phyloP scores from a whole-genome alignment of 2,329 filamentous ascomycete genomes.

The Fusarium nematophilum region DNA sequence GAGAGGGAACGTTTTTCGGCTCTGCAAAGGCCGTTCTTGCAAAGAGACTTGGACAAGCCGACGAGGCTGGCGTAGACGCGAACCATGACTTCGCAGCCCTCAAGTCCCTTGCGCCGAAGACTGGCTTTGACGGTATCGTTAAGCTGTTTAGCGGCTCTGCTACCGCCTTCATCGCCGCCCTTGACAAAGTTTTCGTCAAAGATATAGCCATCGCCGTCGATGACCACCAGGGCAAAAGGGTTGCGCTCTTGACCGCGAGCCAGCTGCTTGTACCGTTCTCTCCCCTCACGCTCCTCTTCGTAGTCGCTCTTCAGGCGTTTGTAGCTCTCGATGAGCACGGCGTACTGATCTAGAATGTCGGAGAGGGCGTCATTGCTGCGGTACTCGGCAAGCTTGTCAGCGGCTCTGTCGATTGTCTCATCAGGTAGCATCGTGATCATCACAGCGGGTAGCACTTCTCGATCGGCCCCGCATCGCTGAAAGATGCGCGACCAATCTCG shows the following conservation, averaged over 20 bases:
- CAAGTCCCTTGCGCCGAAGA: constrained; percentile 59
- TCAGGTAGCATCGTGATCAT: constrained; percentile 40
- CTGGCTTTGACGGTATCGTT: constrained; percentile 62
- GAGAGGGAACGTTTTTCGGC: constrained; percentile 66
- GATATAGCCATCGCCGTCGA: constrained; percentile 71
- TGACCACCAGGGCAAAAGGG: constrained; percentile 69
- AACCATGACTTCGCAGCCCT: constrained; percentile 64
- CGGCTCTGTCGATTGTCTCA: constrained; percentile 35
- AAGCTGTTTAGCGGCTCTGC: constrained; percentile 64
- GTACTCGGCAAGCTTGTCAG: constrained; percentile 47
- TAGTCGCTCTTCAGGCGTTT: constrained; percentile 66
- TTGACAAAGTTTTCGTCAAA: constrained; percentile 62
- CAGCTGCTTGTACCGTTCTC: constrained; percentile 66
- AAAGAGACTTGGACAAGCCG: constrained; percentile 62
- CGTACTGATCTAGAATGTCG: constrained; percentile 48
- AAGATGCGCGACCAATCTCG: not conserved
- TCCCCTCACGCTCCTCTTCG: constrained; percentile 64
- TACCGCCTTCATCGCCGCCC: constrained; percentile 64
- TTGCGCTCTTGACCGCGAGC: constrained; percentile 62
- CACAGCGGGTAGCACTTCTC: constrained; percentile 15
- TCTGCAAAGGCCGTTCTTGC: constrained; percentile 58
- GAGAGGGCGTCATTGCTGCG: constrained; percentile 42
- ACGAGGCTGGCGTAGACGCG: constrained; percentile 68
- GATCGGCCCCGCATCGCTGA: constrained; percentile 29
- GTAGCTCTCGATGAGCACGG: constrained; percentile 62